Evolutionary conservation across 352 stramenopile species (phyloP).

Genomic region (Phytophthora quininea): DNA sequence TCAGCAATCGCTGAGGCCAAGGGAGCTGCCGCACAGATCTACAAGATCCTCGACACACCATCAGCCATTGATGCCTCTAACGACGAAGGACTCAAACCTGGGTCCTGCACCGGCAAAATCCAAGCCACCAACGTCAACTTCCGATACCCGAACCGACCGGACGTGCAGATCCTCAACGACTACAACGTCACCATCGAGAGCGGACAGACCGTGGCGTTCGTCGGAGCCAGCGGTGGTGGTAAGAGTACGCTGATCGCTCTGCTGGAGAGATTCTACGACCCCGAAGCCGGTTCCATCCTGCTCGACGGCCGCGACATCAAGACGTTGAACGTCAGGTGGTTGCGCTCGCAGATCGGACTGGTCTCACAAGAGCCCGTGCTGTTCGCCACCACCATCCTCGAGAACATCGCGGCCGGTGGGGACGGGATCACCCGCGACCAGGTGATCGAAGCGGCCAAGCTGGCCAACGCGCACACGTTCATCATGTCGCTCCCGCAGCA

Average conservation of each 20-base stretch:
- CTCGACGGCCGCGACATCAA: slow-evolving; percentile 84
- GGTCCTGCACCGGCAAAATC: slow-evolving; percentile 40
- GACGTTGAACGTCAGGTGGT: slow-evolving; percentile 79
- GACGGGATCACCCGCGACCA: slow-evolving; percentile 64
- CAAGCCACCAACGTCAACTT: slow-evolving; percentile 64
- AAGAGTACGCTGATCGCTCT: slow-evolving; percentile 64
- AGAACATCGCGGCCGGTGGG: slow-evolving; percentile 90
- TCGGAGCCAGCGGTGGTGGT: slow-evolving; percentile 36
- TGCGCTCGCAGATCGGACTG: slow-evolving; percentile 68
- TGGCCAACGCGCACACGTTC: slow-evolving; percentile 51
- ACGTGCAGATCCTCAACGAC: slow-evolving; percentile 34
- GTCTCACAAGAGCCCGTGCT: slow-evolving; percentile 90
- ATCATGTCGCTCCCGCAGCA: slow-evolving; percentile 87
- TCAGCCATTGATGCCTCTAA: slow-evolving; percentile 54
- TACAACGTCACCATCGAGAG: slow-evolving; percentile 45
- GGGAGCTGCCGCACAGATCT: slow-evolving; percentile 50
- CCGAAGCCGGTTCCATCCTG: slow-evolving; percentile 61
- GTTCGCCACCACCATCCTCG: slow-evolving; percentile 86
- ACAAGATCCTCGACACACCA: slow-evolving; percentile 57
- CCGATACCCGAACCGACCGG: slow-evolving; percentile 65
- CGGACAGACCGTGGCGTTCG: slow-evolving; percentile 40
- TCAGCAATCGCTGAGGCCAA: slow-evolving; percentile 51
- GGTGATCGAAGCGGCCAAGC: slow-evolving; percentile 65
- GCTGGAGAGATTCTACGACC: slow-evolving; percentile 90
- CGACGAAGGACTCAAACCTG: slow-evolving; percentile 32